Base-by-base conservation (phyloP, 2,329 filamentous ascomycete species). In the Lizonia empirigonia region DNA sequence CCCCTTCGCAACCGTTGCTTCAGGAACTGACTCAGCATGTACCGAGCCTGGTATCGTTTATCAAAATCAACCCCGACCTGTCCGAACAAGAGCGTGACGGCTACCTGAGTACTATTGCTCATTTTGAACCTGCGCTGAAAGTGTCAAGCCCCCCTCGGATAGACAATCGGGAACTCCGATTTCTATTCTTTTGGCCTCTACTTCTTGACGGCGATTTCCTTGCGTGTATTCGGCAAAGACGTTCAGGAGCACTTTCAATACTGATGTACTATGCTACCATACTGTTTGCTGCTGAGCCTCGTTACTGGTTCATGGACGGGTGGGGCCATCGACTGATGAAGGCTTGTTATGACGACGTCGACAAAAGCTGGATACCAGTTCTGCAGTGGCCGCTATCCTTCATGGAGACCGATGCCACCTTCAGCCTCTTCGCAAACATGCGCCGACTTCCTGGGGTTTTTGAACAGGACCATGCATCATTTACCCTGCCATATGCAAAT, bases 271-370 rank as follows among this genome's bases (percentile, higher is more conserved):
- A 74, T 49, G 65, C 70, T 12, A 63, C 72, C 10, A 55, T 74
- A 7, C 55, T 77, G 2, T 63, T 66, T 18, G 60, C 59, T 5
- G 59, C 72, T 5, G 73, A 74, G 46, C 50, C 60, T 60, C 50
- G 57, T 10, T 74, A 70, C 64, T 78, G 65, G 75, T 75, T 74
- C 76, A 63, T 74, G 50, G 48, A 67, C 2, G 69, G 68, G 1
- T 71, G 73, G 69, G 69, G 63, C 15, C 51, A 66, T 29, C 56
- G 63, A 16, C 44, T 71, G 4, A 63, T 70, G 41, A 52, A 55
- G 7, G 56, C 59, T 4, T 64, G 68, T 32, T 55, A 46, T 8
- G 55, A 67, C 8, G 40, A 33, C 27, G 33, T 68, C 4, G 65
- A 68, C 15, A 53, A 59, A n/a, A 59, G 39, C 7, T 71, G 69